These are phyloP conservation scores for Aspergillus viridinutans DNA, from an alignment of 2,329 filamentous ascomycete genomes.

Conservation along the genomic window DNA sequence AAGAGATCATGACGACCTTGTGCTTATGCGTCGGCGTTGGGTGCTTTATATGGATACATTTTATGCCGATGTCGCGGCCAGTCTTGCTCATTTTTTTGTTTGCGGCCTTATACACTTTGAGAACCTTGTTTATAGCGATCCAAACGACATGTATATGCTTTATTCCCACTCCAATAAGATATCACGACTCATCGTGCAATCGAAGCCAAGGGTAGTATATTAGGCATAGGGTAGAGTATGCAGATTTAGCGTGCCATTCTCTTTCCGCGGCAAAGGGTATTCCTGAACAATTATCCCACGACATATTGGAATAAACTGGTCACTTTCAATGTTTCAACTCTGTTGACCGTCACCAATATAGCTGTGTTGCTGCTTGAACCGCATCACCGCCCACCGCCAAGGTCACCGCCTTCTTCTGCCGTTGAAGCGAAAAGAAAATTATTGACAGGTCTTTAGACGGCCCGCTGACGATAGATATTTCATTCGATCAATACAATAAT, in stretches of 20 bases:
- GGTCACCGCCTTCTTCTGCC: conserved; percentile 29
- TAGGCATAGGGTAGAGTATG: not conserved
- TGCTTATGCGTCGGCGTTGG: not conserved
- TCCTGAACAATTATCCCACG: not conserved
- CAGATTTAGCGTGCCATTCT: not conserved
- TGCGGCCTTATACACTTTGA: not conserved
- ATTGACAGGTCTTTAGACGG: conserved; percentile 14
- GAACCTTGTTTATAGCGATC: not conserved
- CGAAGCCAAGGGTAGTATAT: not conserved
- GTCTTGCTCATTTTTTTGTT: not conserved
- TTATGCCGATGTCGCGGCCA: not conserved
- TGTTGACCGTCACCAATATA: not conserved
- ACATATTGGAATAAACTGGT: not conserved
- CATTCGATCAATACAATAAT: not conserved
- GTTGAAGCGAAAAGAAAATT: conserved; percentile 28
- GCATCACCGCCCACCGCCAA: conserved; percentile 17
- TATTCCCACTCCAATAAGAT: not conserved
- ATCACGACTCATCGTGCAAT: not conserved
- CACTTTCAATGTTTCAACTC: not conserved
- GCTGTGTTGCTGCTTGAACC: not conserved
- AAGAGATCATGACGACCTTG: conserved; percentile 7
- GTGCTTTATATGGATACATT: conserved; percentile 6
- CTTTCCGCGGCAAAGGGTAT: not conserved
- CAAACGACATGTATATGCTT: not conserved
- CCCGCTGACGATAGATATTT: not conserved